Conservation (phyloP, 1,284 basidiomycete species). For the Cronartium ribicola region DNA sequence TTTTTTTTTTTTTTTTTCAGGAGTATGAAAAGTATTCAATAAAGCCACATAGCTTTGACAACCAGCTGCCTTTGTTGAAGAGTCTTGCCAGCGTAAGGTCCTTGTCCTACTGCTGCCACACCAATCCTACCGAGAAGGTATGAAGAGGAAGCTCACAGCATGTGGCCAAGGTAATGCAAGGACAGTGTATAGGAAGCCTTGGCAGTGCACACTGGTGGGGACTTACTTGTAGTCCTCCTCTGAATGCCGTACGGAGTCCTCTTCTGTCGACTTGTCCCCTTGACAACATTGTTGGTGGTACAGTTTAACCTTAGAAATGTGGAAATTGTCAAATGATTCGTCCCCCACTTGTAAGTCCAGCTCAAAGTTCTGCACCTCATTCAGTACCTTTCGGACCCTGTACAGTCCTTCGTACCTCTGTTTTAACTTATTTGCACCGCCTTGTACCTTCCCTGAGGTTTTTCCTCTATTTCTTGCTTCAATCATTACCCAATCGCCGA, state of each 20-base stretch:
- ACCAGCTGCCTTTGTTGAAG: no score
- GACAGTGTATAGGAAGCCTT: no score
- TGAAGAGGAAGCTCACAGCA: no score
- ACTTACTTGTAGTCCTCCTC: conserved; percentile 28
- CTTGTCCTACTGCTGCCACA: no score
- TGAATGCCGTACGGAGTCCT: no score
- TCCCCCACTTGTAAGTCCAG: neutral
- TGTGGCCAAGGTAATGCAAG: no score
- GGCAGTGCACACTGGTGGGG: conserved; percentile 13
- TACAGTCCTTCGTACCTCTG: neutral
- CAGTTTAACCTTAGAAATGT: conserved; percentile 9
- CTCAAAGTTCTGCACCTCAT: neutral
- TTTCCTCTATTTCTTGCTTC: neutral
- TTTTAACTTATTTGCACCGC: neutral
- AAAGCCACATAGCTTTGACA: no score
- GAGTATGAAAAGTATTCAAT: no score
- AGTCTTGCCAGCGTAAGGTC: no score
- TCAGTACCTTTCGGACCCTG: neutral
- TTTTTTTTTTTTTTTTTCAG: no score
- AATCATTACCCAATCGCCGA: neutral
- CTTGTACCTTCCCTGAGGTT: neutral
- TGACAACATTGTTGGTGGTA: neutral
- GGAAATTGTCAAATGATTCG: neutral
- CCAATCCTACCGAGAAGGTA: no score
- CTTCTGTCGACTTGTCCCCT: neutral